phyloP scores from a whole-genome alignment of 768 basidiomycete genomes.

The Suillus cothurnatus region DNA sequence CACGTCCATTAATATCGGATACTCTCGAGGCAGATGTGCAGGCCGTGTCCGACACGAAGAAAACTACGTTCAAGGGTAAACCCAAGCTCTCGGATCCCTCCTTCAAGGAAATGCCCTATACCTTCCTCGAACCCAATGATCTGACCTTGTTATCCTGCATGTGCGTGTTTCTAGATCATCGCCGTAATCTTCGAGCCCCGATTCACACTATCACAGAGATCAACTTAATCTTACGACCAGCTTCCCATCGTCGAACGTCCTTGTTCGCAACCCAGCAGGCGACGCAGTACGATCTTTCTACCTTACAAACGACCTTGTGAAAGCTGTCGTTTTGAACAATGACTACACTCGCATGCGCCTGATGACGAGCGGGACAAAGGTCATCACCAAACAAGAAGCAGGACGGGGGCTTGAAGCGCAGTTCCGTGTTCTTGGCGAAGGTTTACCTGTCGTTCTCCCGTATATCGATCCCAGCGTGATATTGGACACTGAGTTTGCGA shows the following conservation, averaged over 20 bases:
- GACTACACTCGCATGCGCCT: slow-evolving; percentile 84
- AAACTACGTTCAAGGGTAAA: slow-evolving; percentile 9
- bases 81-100: slow-evolving; percentile 31
- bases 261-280: slow-evolving; percentile 84
- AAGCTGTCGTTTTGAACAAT: slow-evolving; percentile 77
- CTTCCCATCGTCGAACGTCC: slow-evolving; percentile 78
- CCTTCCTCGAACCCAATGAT: slow-evolving; percentile 72
- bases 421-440: slow-evolving; percentile 86
- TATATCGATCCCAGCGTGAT: slow-evolving; percentile 70
- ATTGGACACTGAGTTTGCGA: slow-evolving; percentile 53
- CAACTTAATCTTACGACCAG: slow-evolving; percentile 66
- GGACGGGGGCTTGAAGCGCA: slow-evolving; percentile 55
- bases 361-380: slow-evolving; percentile 91
- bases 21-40: slow-evolving; percentile 10
- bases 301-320: slow-evolving; percentile 84
- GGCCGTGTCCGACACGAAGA: not conserved
- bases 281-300: slow-evolving; percentile 81
- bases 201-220: slow-evolving; percentile 44
- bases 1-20: slow-evolving; percentile 8
- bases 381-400: slow-evolving; percentile 88
- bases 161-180: slow-evolving; percentile 46
- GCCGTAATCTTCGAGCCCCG: not conserved
- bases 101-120: slow-evolving; percentile 93
- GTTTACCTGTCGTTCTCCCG: slow-evolving; percentile 81
- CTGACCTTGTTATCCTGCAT: slow-evolving; percentile 70